Evolutionary conservation across 148 eudicot species (phyloP), one percentile per base, ranked within the genome.

Genomic region (Dysphania ambrosioides): DNA sequence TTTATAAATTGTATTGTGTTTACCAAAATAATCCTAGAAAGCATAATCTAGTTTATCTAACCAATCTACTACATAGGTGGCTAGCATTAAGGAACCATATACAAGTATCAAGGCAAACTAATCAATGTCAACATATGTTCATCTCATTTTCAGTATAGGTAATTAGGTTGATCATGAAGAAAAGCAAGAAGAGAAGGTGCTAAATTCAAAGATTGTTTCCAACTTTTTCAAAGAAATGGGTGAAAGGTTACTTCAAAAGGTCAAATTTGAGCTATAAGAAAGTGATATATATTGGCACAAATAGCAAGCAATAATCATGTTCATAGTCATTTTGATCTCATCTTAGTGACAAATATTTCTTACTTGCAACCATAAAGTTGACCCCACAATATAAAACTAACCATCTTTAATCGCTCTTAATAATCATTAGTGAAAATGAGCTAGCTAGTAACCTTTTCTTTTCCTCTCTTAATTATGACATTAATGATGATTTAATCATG

Each of bases 321-420:
- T 42, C 29, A 67, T 27, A 40, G 47, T 38, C 16, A 66, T 66
- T 74, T 42, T n/a, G 26, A 32, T 49, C 34, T 5, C 40, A 57
- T 64, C 5, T 38, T 18, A 23, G 11, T 57, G 63, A 42, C 58
- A 74, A 35, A 66, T 38, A 40, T 38, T 23, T 66, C 30, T 23
- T 51, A 66, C 49, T 66, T 66, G 31, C 40, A 36, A 81, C 56
- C 32, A 35, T 59, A 72, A 71, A 68, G 71, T 59, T 73, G 80
- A 72, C 80, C 85, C 85, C 68, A 68, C 73, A 42, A 79, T 66
- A 73, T 83, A 72, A 76, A 83, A 44, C 51, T 15, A 44, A 44
- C 51, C 51, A 44, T 44, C 51, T 10, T 44, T 44, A n/a, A 5
- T 44, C 51, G 15, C 51, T 2, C 51, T 44, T n/a, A 70, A 63